Evolutionary conservation across 805 yeast species (phyloP).

Genomic region (Aciculoconidium aculeatum): DNA sequence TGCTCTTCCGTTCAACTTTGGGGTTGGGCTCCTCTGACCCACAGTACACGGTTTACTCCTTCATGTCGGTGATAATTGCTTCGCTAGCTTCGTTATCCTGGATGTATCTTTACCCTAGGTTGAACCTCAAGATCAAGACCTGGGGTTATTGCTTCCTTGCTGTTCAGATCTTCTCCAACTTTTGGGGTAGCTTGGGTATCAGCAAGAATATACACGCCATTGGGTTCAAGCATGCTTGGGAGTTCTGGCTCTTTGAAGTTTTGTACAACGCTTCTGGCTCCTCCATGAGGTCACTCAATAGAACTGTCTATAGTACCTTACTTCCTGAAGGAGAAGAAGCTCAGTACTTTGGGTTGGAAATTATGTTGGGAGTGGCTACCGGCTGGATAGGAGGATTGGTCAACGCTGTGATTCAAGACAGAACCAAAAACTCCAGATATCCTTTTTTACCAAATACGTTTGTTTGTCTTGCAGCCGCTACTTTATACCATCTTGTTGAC

Average conservation of each 20-base stretch:
- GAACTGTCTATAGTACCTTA: conserved; percentile 31
- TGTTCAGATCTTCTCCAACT: conserved; percentile 26
- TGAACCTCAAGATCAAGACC: conserved; percentile 19
- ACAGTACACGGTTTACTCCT: conserved; percentile 34
- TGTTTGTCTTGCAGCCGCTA: conserved; percentile 20
- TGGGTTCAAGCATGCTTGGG: conserved; percentile 39
- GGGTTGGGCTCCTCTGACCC: conserved; percentile 34
- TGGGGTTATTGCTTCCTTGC: conserved; percentile 32
- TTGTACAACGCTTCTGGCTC: conserved; percentile 30
- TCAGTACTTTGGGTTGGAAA: conserved; percentile 37
- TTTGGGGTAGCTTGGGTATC: conserved; percentile 13
- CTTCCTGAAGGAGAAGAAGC: conserved; percentile 39
- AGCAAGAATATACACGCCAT: conserved; percentile 14
- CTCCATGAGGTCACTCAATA: conserved; percentile 30
- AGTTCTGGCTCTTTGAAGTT: conserved; percentile 37
- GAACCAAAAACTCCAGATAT: conserved; percentile 29
- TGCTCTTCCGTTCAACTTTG: conserved; percentile 34
- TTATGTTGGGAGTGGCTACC: conserved; percentile 34
- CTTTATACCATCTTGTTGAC: conserved; percentile 22
- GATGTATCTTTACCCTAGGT: conserved; percentile 30
- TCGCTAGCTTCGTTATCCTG: conserved; percentile 30
- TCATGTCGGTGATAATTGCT: conserved; percentile 30
- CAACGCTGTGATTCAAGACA: conserved; percentile 35
- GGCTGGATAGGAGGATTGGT: conserved; percentile 38
- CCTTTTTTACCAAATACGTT: conserved; percentile 34